These are phyloP conservation scores for Imleria badia DNA, from an alignment of 768 basidiomycete species.

Conservation along the genomic window DNA sequence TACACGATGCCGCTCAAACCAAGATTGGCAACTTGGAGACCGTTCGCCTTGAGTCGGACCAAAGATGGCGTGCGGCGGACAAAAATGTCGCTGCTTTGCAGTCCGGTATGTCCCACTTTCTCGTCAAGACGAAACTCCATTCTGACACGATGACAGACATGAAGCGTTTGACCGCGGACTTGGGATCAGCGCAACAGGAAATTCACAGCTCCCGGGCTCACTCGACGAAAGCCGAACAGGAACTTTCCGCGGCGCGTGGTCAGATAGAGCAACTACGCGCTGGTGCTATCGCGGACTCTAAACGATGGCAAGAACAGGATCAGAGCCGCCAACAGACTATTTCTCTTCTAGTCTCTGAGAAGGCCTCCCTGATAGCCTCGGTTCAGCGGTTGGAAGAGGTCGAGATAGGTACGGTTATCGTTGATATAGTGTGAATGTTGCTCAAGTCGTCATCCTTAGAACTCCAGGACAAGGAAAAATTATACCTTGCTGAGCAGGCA, in stretches of 20 bases:
- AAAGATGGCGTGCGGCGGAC: constrained; percentile 7
- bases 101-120: constrained; percentile 22
- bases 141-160: constrained; percentile 18
- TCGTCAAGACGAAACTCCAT: constrained; percentile 29
- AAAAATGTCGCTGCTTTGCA: constrained; percentile 16
- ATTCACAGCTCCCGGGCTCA: constrained; percentile 9
- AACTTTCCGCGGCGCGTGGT: constrained; percentile 18
- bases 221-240: constrained; percentile 18
- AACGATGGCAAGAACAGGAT: constrained; percentile 32
- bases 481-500: constrained; percentile 43
- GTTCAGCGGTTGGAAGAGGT: constrained; percentile 56
- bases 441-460: constrained; percentile 32
- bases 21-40: constrained; percentile 20
- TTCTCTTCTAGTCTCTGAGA: constrained; percentile 73
- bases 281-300: constrained; percentile 10
- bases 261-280: constrained; percentile 21
- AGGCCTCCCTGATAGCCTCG: constrained; percentile 56
- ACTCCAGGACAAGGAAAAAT: constrained; percentile 41
- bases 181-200: constrained; percentile 16
- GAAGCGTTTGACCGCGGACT: constrained; percentile 18
- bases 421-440: background rate
- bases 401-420: constrained; percentile 56
- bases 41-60: constrained; percentile 8
- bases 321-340: constrained; percentile 74
- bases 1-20: constrained; percentile 6